Percentiles rank a stretch among this genome's conserved stretches.
phyloP scores from a whole-genome alignment of 2,329 filamentous ascomycete species.

The Chalara sp. region DNA sequence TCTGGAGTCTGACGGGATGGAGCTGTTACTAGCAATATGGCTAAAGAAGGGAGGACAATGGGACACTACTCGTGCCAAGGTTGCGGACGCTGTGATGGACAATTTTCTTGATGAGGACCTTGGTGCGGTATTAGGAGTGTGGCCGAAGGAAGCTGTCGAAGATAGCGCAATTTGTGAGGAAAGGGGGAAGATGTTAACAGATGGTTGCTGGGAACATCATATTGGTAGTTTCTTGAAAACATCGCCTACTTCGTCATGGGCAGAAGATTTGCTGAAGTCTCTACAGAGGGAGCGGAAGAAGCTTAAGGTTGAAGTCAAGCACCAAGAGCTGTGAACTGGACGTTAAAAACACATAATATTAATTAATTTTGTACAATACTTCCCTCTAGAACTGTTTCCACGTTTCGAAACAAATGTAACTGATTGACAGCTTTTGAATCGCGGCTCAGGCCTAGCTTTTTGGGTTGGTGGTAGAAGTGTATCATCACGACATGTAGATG shows the following conservation, averaged over 20 bases:
- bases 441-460: too few relatives aligned
- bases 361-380: too few relatives aligned
- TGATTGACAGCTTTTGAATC: too few relatives aligned
- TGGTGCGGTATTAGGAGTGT: conserved; percentile 50
- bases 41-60: conserved; percentile 40
- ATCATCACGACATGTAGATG: too few relatives aligned
- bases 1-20: conserved; percentile 46
- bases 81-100: conserved; percentile 53
- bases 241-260: conserved; percentile 14
- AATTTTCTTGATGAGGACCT: conserved; percentile 61
- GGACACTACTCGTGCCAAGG: conserved; percentile 44
- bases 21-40: conserved; percentile 46
- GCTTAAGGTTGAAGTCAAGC: not conserved
- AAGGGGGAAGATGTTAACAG: conserved; percentile 30
- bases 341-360: too few relatives aligned
- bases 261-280: conserved; percentile 18
- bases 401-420: too few relatives aligned
- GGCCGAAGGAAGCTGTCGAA: conserved; percentile 38
- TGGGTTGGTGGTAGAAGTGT: too few relatives aligned
- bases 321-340: not conserved
- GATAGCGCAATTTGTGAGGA: conserved; percentile 30
- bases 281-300: conserved; percentile 13
- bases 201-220: conserved; percentile 55
- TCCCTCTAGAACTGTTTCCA: too few relatives aligned
- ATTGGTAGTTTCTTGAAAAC: conserved; percentile 26